A percentile compares a stretch with the other conserved stretches of the same genome.
These are phyloP conservation scores for Aegilops umbellulata DNA, from an alignment of 176 grass and related monocot species.

Conservation along the genomic window DNA sequence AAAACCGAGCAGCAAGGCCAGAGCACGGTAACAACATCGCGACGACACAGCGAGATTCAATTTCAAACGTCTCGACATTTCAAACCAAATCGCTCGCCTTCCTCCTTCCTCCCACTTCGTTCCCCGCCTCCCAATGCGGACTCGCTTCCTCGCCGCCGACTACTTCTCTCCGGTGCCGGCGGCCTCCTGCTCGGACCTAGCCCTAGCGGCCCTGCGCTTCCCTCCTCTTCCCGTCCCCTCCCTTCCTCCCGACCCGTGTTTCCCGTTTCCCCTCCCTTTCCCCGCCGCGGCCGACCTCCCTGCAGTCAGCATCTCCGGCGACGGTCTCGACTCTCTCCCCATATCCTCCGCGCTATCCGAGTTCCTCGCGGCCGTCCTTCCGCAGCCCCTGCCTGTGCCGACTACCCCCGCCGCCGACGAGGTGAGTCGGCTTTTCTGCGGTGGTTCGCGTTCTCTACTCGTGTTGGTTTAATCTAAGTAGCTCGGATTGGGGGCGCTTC, in stretches of 20 bases:
- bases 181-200: slow-evolving; percentile 34
- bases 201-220: slow-evolving; percentile 43
- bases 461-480: not conserved
- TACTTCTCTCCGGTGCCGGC: slow-evolving; percentile 45
- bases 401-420: slow-evolving; percentile 16
- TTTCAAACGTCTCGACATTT: not conserved
- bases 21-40: not conserved
- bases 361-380: slow-evolving; percentile 52
- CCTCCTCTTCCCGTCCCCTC: slow-evolving; percentile 49
- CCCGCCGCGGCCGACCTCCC: slow-evolving; percentile 28
- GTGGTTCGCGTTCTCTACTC: not conserved
- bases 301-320: not conserved
- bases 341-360: slow-evolving; percentile 48
- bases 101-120: not conserved
- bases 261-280: slow-evolving; percentile 8
- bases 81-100: slow-evolving; percentile 5
- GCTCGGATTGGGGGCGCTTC: not conserved
- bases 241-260: slow-evolving; percentile 46
- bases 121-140: slow-evolving; percentile 46
- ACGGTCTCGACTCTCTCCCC: slow-evolving; percentile 45
- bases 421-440: slow-evolving; percentile 24
- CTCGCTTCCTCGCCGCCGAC: slow-evolving; percentile 75
- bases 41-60: not conserved
- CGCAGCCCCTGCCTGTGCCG: slow-evolving; percentile 26
- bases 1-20: too few relatives aligned